Conservation (phyloP, 2,329 filamentous ascomycete genomes). For the Hypomyces perniciosus region DNA sequence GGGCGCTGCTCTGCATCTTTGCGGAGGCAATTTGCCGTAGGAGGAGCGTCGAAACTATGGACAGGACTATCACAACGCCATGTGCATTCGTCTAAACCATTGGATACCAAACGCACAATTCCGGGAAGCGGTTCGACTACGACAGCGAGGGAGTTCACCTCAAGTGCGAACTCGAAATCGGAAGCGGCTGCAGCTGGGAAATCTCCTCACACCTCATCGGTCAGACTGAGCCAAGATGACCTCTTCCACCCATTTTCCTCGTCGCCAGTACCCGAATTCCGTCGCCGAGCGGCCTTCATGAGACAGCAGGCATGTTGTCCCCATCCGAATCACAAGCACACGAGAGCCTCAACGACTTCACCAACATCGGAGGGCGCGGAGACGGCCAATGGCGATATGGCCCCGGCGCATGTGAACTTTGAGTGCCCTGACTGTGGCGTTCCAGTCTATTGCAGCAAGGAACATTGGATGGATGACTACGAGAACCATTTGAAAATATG, state of each 20-base stretch:
- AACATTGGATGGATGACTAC: slow-evolving; percentile 95
- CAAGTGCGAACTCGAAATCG: slow-evolving; percentile 20
- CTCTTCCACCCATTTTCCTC: slow-evolving; percentile 89
- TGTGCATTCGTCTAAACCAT: slow-evolving; percentile 22
- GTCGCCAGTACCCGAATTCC: slow-evolving; percentile 84
- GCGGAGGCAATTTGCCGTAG: slow-evolving; percentile 23
- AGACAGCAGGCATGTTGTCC: slow-evolving; percentile 90
- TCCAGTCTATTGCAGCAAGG: slow-evolving; percentile 87
- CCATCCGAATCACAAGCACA: slow-evolving; percentile 78
- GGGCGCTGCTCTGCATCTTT: slow-evolving; percentile 34
- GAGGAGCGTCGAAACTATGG: slow-evolving; percentile 20
- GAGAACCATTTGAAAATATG: slow-evolving; percentile 89
- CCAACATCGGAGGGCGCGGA: slow-evolving; percentile 59
- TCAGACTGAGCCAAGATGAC: slow-evolving; percentile 61
- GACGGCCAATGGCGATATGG: slow-evolving; percentile 45
- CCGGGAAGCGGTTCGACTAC: slow-evolving; percentile 14
- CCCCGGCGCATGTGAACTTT: slow-evolving; percentile 80
- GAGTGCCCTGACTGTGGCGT: slow-evolving; percentile 96
- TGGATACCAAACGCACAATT: slow-evolving; percentile 15
- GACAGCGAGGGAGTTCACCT: slow-evolving; percentile 26
- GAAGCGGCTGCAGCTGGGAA: slow-evolving; percentile 25
- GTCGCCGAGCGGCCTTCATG: slow-evolving; percentile 83
- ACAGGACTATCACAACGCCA: slow-evolving; percentile 23
- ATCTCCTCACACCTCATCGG: slow-evolving; percentile 18
- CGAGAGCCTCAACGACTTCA: slow-evolving; percentile 59